These are phyloP conservation scores for Aureobasidium leucospermi DNA, from an alignment of 2,329 filamentous ascomycete genomes.

Conservation along the genomic window DNA sequence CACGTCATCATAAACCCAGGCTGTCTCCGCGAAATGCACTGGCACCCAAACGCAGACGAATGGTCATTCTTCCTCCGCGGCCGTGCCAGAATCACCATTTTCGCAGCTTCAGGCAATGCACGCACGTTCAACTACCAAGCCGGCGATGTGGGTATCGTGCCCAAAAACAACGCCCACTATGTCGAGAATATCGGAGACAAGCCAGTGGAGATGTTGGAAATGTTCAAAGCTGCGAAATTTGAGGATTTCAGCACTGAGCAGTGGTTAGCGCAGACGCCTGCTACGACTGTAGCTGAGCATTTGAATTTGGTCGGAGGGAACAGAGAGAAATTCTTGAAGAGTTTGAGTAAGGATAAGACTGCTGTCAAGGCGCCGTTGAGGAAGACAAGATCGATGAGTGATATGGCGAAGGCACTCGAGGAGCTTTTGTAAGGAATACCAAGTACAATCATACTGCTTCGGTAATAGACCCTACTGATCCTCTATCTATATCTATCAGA, in stretches of 20 bases:
- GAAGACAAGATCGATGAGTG: constrained; percentile 13
- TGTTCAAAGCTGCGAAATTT: constrained; percentile 54
- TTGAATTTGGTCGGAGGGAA: constrained; percentile 7
- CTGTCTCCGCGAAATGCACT: constrained; percentile 72
- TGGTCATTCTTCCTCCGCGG: constrained; percentile 65
- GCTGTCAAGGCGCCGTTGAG: constrained; percentile 12
- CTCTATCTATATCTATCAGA: too few species aligned
- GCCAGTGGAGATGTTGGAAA: constrained; percentile 66
- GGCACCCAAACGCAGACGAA: constrained; percentile 52
- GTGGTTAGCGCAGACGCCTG: constrained; percentile 62
- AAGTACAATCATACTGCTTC: too few species aligned
- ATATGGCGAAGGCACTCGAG: constrained; percentile 9
- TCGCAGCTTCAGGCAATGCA: constrained; percentile 60
- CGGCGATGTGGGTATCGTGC: constrained; percentile 71
- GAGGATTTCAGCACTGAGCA: constrained; percentile 60
- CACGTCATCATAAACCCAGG: constrained; percentile 65
- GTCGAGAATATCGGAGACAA: constrained; percentile 77
- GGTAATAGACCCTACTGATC: too few species aligned
- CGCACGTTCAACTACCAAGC: constrained; percentile 69
- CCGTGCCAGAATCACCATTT: constrained; percentile 65
- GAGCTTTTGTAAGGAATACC: background rate
- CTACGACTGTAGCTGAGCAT: constrained; percentile 44
- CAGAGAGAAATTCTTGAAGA: constrained; percentile 12
- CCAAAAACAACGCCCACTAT: constrained; percentile 70
- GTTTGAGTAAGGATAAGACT: constrained; percentile 11